Base-by-base conservation (phyloP, 176 grass and related monocot species). In the Aegilops speltoides region DNA sequence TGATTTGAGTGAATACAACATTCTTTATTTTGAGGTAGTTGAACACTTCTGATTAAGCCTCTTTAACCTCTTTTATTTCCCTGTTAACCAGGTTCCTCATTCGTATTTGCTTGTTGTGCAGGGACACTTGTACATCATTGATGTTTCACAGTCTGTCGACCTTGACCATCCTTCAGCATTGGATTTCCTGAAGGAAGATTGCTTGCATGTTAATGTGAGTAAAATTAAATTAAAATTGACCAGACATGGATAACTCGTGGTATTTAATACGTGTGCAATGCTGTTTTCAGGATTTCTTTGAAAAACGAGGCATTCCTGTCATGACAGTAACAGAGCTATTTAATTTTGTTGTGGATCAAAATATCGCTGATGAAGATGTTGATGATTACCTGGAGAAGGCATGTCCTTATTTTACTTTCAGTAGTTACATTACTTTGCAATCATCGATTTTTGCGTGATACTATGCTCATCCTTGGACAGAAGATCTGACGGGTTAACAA, bases 1-100 rank as follows among this genome's bases (percentile, higher is more conserved):
- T 83, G 97, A 99, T 87, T 88, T 99, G 80, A 99, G 97, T 87
- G 97, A 99, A 88, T 99, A 99, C 87, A 99, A 99, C 80, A 94
- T 99, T 84, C 93, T 99, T 82, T 96, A 99, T 93, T 99, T 83
- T 37, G 97, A 96, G 94, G 97, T 99, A 89, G 38, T 52, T 75
- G 19, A 84, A 23, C 57, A 86, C 68, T 68, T 29, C 64, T 73
- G 5, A n/a, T 63, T 48, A 83, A 89, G 8, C 9, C 50, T 92
- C 33, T 57, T 83, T 64, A 75, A 17, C 43, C 40, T 79, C 14
- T 85, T 72, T 29, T 59, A 43, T 29, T 26, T 84, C 68, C 31
- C n/a, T 63, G 65, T 33, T 20, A 36, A 85, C 19, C 17, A 24
- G 52, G 33, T 72, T 75, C 64, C 8, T 61, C 68, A 67, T 76